phyloP scores from a whole-genome alignment of 2,329 filamentous ascomycete genomes.

The Alternaria viburni region DNA sequence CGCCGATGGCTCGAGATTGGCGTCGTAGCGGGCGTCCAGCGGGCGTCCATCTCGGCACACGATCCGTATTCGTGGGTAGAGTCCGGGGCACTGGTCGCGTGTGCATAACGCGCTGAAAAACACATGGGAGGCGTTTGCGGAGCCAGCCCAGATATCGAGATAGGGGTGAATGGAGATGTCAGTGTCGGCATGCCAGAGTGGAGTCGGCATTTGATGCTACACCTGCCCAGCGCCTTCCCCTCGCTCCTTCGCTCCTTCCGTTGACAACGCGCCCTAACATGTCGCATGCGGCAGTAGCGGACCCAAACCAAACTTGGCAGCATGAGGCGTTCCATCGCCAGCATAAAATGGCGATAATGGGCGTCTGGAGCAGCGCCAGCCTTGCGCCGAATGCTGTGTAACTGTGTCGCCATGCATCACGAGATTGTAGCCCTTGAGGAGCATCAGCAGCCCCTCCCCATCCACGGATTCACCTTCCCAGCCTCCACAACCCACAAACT shows the following conservation, averaged over 20 bases:
- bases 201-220: not conserved
- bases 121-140: not conserved
- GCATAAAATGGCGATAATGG: not conserved
- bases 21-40: conserved; percentile 3
- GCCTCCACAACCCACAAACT: conserved; percentile 46
- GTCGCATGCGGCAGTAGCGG: conserved; percentile 8
- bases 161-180: not conserved
- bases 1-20: conserved; percentile 12
- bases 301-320: not conserved
- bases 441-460: conserved; percentile 50
- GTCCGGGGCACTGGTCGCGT: conserved; percentile 13
- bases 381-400: not conserved
- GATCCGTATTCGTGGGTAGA: conserved; percentile 8
- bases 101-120: conserved; percentile 5
- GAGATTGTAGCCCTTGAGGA: conserved; percentile 56
- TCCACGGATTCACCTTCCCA: conserved; percentile 48
- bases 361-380: not conserved
- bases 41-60: conserved; percentile 7
- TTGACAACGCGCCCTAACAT: conserved; percentile 6
- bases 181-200: not conserved
- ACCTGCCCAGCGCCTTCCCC: not conserved
- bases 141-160: not conserved
- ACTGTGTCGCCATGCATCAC: conserved; percentile 44
- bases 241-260: not conserved
- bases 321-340: not conserved